These are phyloP conservation scores for Metschnikowia lachancei DNA, from an alignment of 805 yeast species.

Conservation along the genomic window DNA sequence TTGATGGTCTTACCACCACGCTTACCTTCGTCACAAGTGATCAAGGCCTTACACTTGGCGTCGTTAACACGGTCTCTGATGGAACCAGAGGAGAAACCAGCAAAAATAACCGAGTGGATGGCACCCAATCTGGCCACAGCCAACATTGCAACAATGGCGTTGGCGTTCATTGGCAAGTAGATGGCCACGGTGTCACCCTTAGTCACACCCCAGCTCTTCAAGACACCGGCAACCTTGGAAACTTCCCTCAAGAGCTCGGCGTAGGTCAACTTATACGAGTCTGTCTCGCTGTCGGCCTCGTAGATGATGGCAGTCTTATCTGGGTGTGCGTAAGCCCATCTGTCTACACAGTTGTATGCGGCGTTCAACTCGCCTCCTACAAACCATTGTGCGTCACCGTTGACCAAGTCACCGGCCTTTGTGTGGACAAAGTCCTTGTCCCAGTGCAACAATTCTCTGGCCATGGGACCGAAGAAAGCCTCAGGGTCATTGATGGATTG, in stretches of 20 bases:
- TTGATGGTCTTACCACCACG: constrained; percentile 81
- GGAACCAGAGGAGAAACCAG: constrained; percentile 77
- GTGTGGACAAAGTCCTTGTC: constrained; percentile 46
- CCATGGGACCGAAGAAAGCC: constrained; percentile 54
- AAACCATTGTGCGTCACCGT: constrained; percentile 65
- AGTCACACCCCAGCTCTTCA: constrained; percentile 61
- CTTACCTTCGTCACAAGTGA: constrained; percentile 78
- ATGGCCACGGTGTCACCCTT: constrained; percentile 88
- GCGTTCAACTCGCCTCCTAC: constrained; percentile 79
- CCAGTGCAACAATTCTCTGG: constrained; percentile 52
- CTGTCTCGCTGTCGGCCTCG: constrained; percentile 77
- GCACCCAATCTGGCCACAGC: constrained; percentile 84
- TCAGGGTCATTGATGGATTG: constrained; percentile 57
- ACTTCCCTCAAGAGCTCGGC: constrained; percentile 71
- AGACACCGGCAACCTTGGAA: constrained; percentile 66
- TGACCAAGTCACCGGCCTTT: constrained; percentile 46
- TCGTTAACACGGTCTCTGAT: constrained; percentile 68
- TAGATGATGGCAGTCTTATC: constrained; percentile 71
- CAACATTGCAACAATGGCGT: constrained; percentile 69
- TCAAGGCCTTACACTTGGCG: constrained; percentile 67
- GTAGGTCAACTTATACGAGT: constrained; percentile 61
- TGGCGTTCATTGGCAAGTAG: constrained; percentile 83
- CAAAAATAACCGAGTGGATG: constrained; percentile 79
- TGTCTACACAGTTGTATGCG: constrained; percentile 75
- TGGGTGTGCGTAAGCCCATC: constrained; percentile 72